phyloP scores from a whole-genome alignment of 768 basidiomycete genomes.

The Serpula lacrymans region DNA sequence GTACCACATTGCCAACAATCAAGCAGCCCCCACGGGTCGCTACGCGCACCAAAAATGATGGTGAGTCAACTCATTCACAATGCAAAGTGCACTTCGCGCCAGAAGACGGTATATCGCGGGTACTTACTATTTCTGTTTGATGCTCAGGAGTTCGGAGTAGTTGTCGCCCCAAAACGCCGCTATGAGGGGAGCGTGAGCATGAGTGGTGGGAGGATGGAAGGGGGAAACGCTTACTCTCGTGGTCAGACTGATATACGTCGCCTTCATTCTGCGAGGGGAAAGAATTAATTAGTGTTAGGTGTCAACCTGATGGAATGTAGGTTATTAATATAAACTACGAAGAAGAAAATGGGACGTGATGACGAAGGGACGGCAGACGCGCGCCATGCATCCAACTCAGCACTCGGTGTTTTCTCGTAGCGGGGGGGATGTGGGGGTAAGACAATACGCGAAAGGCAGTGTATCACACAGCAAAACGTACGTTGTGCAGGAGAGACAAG shows the following conservation, averaged over 20 bases:
- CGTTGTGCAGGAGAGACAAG: too few relatives aligned
- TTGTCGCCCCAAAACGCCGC: constrained; percentile 34
- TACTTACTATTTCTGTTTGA: constrained; percentile 34
- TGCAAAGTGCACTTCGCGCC: too few relatives aligned
- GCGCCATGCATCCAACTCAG: too few relatives aligned
- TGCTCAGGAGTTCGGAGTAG: constrained; percentile 22
- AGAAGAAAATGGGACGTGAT: too few relatives aligned
- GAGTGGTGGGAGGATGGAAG: neutral
- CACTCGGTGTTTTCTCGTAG: too few relatives aligned
- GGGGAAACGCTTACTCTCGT: constrained; percentile 13
- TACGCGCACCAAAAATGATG: constrained; percentile 2
- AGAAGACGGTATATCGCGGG: neutral
- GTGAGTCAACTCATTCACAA: too few relatives aligned
- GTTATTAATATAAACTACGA: too few relatives aligned
- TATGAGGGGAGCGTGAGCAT: neutral
- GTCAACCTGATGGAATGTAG: too few relatives aligned
- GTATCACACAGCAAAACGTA: too few relatives aligned
- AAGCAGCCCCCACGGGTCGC: constrained; percentile 25
- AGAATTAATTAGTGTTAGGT: neutral
- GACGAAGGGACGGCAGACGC: too few relatives aligned
- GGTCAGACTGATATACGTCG: constrained; percentile 31
- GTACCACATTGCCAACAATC: constrained; percentile 35
- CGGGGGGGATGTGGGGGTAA: too few relatives aligned
- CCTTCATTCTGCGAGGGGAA: constrained; percentile 27
- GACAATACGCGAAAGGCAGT: too few relatives aligned